Evolutionary conservation across 495 filamentous ascomycete genomes (phyloP).

Genomic region (Geopyxis carbonaria): DNA sequence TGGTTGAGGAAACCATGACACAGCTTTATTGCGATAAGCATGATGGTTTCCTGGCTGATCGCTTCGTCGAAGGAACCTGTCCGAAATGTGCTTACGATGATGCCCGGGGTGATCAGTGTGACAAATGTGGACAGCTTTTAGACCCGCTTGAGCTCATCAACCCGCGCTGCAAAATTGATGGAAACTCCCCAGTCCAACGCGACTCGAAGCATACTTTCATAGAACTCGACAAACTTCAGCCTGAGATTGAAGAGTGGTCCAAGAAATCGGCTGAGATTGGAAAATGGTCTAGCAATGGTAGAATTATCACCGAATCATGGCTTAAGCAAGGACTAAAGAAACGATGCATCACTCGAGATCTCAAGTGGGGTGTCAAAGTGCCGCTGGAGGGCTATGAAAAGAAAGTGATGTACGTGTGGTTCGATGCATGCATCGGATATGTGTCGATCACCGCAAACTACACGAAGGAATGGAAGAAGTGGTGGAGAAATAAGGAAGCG

Average conservation of each 20-base stretch:
- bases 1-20: constrained; percentile 56
- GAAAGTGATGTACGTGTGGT: constrained; percentile 96
- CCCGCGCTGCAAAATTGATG: constrained; percentile 66
- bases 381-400: constrained; percentile 48
- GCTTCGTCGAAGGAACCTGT: constrained; percentile 84
- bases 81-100: constrained; percentile 63
- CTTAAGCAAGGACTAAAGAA: constrained; percentile 63
- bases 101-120: constrained; percentile 74
- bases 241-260: constrained; percentile 55
- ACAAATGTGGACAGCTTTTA: constrained; percentile 64
- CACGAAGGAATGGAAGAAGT: constrained; percentile 79
- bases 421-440: constrained; percentile 95
- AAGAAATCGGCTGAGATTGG: constrained; percentile 40
- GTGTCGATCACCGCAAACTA: constrained; percentile 88
- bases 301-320: constrained; percentile 57
- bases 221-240: constrained; percentile 60
- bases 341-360: constrained; percentile 78
- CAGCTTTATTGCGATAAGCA: constrained; percentile 84
- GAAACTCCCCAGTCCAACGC: constrained; percentile 52
- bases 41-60: constrained; percentile 72
- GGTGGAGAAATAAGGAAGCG: constrained; percentile 76
- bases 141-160: constrained; percentile 49
- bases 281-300: constrained; percentile 62
- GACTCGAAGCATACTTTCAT: constrained; percentile 63
- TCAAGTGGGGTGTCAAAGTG: constrained; percentile 73